Percentiles rank a stretch among this genome's conserved stretches.
Evolutionary conservation across 345 rosid genomes (phyloP).

Genomic region (Linum usitatissimum): DNA sequence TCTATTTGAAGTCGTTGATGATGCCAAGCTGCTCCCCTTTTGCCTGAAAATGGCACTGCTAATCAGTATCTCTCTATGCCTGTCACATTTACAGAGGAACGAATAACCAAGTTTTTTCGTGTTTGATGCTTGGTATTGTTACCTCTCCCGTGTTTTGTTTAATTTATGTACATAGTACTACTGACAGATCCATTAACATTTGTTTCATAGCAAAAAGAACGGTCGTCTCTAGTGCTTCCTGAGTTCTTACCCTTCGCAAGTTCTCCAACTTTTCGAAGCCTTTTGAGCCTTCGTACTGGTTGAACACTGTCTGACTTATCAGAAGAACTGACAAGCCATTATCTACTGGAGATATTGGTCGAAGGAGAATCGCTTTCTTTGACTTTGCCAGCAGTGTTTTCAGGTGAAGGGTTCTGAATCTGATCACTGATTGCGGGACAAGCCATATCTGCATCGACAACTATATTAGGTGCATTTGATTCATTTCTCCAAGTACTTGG

Average conservation of each 20-base stretch:
- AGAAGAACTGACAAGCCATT: conserved; percentile 58
- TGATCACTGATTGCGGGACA: conserved; percentile 8
- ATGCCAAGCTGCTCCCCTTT: conserved; percentile 31
- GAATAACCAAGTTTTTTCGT: no score
- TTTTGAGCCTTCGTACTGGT: conserved; percentile 48
- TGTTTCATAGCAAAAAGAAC: neutral
- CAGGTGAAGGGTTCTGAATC: no score
- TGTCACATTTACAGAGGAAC: neutral
- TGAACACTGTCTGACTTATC: conserved; percentile 33
- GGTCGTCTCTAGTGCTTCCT: conserved; percentile 24
- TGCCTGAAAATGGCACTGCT: conserved; percentile 35
- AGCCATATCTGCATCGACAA: conserved; percentile 24
- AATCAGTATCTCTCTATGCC: neutral
- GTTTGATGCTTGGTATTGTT: conserved; percentile 5
- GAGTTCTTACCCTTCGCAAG: conserved; percentile 10
- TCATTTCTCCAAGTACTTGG: conserved; percentile 21
- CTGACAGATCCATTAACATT: conserved; percentile 4
- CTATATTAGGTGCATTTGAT: conserved; percentile 8
- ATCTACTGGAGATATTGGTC: conserved; percentile 36
- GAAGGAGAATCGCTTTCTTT: conserved; percentile 28
- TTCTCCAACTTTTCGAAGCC: conserved; percentile 67
- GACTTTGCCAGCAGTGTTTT: conserved; percentile 16
- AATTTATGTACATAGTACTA: conserved; percentile 14
- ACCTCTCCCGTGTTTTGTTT: conserved; percentile 34
- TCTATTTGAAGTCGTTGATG: conserved; percentile 52